Evolutionary conservation across 805 yeast species (phyloP), one percentile per base, ranked within the genome.

Genomic region (Myxozyma sirexii): DNA sequence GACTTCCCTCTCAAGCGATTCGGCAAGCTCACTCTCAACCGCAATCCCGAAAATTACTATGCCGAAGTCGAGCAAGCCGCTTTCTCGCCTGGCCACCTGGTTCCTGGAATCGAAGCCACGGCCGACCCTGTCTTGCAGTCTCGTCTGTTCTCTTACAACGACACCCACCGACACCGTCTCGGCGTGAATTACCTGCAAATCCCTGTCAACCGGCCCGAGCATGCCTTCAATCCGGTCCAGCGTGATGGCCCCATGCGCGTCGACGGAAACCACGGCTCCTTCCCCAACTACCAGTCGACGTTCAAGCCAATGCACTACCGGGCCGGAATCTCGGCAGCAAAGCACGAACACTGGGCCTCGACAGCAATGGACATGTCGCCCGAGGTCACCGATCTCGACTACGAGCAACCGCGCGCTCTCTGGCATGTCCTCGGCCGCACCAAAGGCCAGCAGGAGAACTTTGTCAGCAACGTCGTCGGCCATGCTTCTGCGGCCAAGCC

Each of bases 341-440:
- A 84, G 68, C 92, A 87, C 75, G 96, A 88, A 77, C 81, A 83
- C 62, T 89, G 94, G 94, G 76, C 78, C 58, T 94, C 94, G 59
- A 83, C 90, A 56, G 94, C 94, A 48, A 77, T 85, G 63, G 90
- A 93, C 65, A 88, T 82, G 84, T 76, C 81, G 27, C 52, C 52
- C 17, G 68, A 65, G 26, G 76, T 75, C 26, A 87, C 85, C 53
- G 90, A 83, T 61, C 76, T 77, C 66, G 97, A 92, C 77, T 92
- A 77, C 74, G 81, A 75, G 64, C 97, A 92, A 78, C 87, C 97
- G 52, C 78, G 86, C 63, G 84, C 74, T 35, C 81, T 92, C 69
- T 93, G 90, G 84, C 79, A 87, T 59, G 94, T 89, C 37, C 80
- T 89, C 72, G 87, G 87, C 55, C 86, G 77, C 72, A 84, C 85